Evolutionary conservation across 139 green algal species (phyloP), one percentile per base, ranked within the genome.

Genomic region (Micromonas pusilla): DNA sequence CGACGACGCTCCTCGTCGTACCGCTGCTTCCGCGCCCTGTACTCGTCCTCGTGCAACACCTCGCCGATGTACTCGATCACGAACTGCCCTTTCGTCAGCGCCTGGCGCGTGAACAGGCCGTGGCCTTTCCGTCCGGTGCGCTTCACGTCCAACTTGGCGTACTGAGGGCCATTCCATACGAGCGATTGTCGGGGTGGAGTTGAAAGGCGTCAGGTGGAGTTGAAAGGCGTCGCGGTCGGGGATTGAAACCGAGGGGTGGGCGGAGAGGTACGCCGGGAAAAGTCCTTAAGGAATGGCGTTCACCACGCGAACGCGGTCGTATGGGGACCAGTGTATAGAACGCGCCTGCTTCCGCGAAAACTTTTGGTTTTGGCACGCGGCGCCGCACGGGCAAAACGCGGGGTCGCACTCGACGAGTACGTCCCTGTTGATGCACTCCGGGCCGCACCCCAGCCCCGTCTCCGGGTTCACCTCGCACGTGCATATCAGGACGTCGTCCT

Each of bases 1-100:
- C 92, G 88, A 88, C 97, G 88, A 0, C 89, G 89, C 31, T 81
- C 82, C 19, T 80, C 80, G 4, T 85, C 84, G 78, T 97, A 99
- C 79, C 89, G 91, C 33, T 90, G 82, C 85, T 97, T 96, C 28
- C 94, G 84, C 64, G 87, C 81, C 65, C 84, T 66, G 85, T 98
- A 98, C 87, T 95, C 90, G 76, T 95, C 90, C 81, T 97, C 93
- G 80, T 97, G 90, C 71, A 99, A 88, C 79, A 98, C 92, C 87
- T 97, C 94, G 26, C 95, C 95, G 25, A 97, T 89, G 84, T 99
- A 99, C 82, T 99, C 94, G 26, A 97, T 93, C 37, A 98, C 84
- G 83, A 99, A 98, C 75, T 93, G 80, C 13, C 94, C 94, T 37
- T 84, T 86, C 52, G 84, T 84, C 34, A 97, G 81, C 80, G 89